Percentiles rank a stretch among this genome's conserved stretches.
These are phyloP conservation scores for Allodekkera sacchari DNA, from an alignment of 805 yeast genomes.

Conservation along the genomic window DNA sequence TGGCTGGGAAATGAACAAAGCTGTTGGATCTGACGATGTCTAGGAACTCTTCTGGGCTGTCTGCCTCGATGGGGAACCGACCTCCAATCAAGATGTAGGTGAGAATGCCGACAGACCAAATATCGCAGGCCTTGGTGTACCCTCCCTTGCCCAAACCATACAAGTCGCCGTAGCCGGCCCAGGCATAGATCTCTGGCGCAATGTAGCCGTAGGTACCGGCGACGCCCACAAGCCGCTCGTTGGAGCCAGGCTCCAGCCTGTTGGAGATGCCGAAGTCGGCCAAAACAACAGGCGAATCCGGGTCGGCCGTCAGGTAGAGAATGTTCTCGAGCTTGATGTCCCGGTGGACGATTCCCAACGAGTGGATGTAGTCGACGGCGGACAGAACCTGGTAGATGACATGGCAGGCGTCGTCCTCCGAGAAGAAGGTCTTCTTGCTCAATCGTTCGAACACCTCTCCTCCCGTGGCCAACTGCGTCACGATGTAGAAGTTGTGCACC, in stretches of 20 bases:
- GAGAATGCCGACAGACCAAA: constrained; percentile 93
- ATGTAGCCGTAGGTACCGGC: constrained; percentile 91
- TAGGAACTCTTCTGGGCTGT: constrained; percentile 70
- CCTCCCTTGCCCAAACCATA: constrained; percentile 41
- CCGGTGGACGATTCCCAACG: constrained; percentile 75
- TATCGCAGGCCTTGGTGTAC: constrained; percentile 92
- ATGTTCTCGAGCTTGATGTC: constrained; percentile 94
- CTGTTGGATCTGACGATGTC: constrained; percentile 66
- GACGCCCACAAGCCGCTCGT: constrained; percentile 23
- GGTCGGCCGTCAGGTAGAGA: constrained; percentile 55
- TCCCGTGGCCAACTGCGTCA: constrained; percentile 91
- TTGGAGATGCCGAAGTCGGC: constrained; percentile 98
- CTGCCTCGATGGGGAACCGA: constrained; percentile 85
- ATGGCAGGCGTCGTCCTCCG: constrained; percentile 79
- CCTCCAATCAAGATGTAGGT: constrained; percentile 88
- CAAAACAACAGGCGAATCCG: constrained; percentile 65
- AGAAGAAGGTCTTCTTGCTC: constrained; percentile 69
- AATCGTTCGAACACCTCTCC: constrained; percentile 93
- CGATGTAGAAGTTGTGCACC: constrained; percentile 85
- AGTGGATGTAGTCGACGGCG: constrained; percentile 76
- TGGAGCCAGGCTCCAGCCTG: constrained; percentile 29
- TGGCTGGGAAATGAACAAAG: constrained; percentile 78
- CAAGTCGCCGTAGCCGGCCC: constrained; percentile 33
- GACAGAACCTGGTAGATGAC: constrained; percentile 66
- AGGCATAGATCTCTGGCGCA: constrained; percentile 85